Base-by-base conservation (phyloP, 768 basidiomycete genomes). In the Phlebiopsis flavidoalba region DNA sequence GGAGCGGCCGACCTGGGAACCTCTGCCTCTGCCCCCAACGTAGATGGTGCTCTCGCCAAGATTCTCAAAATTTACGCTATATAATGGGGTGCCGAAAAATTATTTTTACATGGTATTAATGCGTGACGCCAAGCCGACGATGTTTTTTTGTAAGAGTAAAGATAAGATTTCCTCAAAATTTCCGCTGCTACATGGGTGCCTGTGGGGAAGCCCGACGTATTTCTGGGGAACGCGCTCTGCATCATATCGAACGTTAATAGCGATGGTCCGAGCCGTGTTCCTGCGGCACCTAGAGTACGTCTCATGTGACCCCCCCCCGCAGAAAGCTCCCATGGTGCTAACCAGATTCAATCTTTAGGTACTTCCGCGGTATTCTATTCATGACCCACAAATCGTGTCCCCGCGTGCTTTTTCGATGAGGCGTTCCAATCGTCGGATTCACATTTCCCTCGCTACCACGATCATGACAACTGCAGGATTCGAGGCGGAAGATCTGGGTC, bases 251-350 rank as follows among this genome's bases (percentile, higher is more conserved):
- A 65, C 78, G 87, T n/a, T 11, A 89, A 88, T 64, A n/a, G 86
- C 86, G 0, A 86, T 88, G 80, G 86, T 89, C n/a, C n/a, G n/a
- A 6, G 85, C 86, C 3, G 86, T 87, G 12, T 88, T 71, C 60
- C 65, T 70, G 21, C 50, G 69, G 12, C 69, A 70, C 43, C 64
- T 68, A 0, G 70, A 69, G 69, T 69, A 40, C 47, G 61, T 43
- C n/a, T 14, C 53, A 49, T 33, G 3, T 19, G 2, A 21, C 22
- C 19, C n/a, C n/a, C n/a, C n/a, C n/a, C n/a, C n/a, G n/a, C 31
- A n/a, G 33, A 17, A n/a, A 1, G 43, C 36, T 46, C 31, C 35
- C 22, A 33, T 43, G 8, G 31, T 48, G 14, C 17, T 14, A 5
- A 3, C n/a, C 47, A 17, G 17, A 6, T 57, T 36, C 51, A 40